Conservation (phyloP, 805 yeast species). For the Wickerhamiella bombiphila region DNA sequence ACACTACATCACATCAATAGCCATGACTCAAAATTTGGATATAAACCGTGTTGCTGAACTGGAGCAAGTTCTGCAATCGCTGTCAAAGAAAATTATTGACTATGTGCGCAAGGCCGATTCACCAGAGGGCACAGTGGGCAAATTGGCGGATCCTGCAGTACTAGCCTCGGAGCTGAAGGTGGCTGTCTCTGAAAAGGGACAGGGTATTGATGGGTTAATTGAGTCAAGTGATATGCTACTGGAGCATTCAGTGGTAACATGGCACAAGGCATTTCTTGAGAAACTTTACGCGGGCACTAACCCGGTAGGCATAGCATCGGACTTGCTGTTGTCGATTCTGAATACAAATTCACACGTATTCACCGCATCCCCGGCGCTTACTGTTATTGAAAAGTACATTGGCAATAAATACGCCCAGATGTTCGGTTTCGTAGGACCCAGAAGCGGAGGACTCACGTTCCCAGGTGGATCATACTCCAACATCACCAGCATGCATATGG, state of each 20-base stretch:
- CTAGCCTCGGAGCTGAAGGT: conserved; percentile 28
- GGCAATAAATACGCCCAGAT: conserved; percentile 51
- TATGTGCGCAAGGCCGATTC: conserved; percentile 39
- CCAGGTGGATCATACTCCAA: conserved; percentile 85
- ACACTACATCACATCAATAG: too few relatives aligned
- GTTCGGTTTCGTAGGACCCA: conserved; percentile 38
- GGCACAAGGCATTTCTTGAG: conserved; percentile 79
- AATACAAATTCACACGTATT: conserved; percentile 78
- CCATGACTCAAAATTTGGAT: too few relatives aligned
- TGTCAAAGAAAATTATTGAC: conserved; percentile 36
- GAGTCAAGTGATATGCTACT: conserved; percentile 41
- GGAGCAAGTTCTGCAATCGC: conserved; percentile 36
- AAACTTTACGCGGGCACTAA: conserved; percentile 75
- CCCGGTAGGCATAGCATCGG: conserved; percentile 69
- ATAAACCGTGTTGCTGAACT: conserved; percentile 40
- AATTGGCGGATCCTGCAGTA: conserved; percentile 29
- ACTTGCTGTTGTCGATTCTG: conserved; percentile 43
- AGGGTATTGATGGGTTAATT: conserved; percentile 32
- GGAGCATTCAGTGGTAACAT: conserved; percentile 59
- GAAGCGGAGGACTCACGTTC: conserved; percentile 71
- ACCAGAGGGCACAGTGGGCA: conserved; percentile 35
- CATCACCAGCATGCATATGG: conserved; percentile 63
- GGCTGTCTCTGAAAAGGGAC: conserved; percentile 27
- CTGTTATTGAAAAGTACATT: conserved; percentile 57
- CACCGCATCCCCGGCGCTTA: conserved; percentile 69